These are phyloP conservation scores for Phyllosticta capitalensis DNA, from an alignment of 2,329 filamentous ascomycete genomes.

Conservation along the genomic window DNA sequence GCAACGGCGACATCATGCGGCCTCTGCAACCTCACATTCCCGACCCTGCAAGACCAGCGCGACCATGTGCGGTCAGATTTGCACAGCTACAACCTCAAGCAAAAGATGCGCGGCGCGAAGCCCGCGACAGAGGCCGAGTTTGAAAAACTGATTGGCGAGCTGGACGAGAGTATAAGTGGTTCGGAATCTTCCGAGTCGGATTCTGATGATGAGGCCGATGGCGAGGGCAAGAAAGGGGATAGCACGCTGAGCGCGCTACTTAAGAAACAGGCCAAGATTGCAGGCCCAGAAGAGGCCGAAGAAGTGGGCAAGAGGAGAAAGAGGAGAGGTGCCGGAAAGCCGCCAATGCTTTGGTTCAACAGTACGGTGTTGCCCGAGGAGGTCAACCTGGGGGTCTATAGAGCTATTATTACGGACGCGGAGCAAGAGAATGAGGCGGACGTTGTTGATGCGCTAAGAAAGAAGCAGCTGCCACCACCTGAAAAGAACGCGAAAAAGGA, in stretches of 20 bases:
- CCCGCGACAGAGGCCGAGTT: constrained; percentile 75
- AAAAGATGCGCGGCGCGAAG: constrained; percentile 65
- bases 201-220: constrained; percentile 61
- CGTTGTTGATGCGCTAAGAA: constrained; percentile 58
- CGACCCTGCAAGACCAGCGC: constrained; percentile 68
- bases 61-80: constrained; percentile 82
- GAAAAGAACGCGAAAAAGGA: constrained; percentile 29
- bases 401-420: constrained; percentile 63
- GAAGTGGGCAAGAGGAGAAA: constrained; percentile 39
- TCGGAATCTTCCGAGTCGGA: constrained; percentile 66
- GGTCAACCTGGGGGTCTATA: constrained; percentile 76
- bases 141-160: constrained; percentile 70
- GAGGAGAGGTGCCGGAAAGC: constrained; percentile 51
- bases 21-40: constrained; percentile 65
- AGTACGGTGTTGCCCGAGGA: constrained; percentile 67
- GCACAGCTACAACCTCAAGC: constrained; percentile 90
- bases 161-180: constrained; percentile 88
- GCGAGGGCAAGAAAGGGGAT: constrained; percentile 44
- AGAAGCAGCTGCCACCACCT: constrained; percentile 66
- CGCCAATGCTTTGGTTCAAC: constrained; percentile 77
- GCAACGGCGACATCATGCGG: constrained; percentile 64
- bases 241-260: constrained; percentile 66
- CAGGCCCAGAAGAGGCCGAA: constrained; percentile 42
- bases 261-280: constrained; percentile 72
- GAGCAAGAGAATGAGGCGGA: constrained; percentile 57